Conservation (phyloP, 768 basidiomycete genomes). For the Infundibulicybe gibba region DNA sequence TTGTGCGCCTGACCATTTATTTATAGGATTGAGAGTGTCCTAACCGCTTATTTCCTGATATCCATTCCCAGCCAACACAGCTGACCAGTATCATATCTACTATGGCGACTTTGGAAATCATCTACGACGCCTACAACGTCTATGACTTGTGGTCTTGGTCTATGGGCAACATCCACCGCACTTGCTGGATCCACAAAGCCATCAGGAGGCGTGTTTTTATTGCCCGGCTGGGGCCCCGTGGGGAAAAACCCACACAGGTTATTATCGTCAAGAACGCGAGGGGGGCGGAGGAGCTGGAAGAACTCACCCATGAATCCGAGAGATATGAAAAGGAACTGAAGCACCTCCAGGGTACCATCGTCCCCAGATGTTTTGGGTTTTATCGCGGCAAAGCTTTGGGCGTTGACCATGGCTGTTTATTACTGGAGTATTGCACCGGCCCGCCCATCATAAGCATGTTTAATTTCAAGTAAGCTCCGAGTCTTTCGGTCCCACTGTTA, state of each 20-base stretch:
- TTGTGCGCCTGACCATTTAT: no score
- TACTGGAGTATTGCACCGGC: slow-evolving; percentile 34
- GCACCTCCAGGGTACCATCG: slow-evolving; percentile 30
- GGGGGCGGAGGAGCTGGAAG: slow-evolving; percentile 16
- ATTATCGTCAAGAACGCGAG: slow-evolving; percentile 31
- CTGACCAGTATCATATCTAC: neutral
- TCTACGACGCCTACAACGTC: slow-evolving; percentile 13
- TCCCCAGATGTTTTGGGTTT: slow-evolving; percentile 35
- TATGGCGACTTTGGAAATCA: slow-evolving; percentile 26
- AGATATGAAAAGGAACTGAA: slow-evolving; percentile 28
- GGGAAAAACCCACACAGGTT: slow-evolving; percentile 9
- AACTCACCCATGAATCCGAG: slow-evolving; percentile 25
- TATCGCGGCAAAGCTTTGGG: slow-evolving; percentile 24
- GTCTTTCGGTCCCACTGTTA: neutral
- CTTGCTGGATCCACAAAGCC: slow-evolving; percentile 15
- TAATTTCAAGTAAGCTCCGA: slow-evolving; percentile 18
- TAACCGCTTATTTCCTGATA: no score
- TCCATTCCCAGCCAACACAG: neutral
- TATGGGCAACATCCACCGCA: slow-evolving; percentile 12
- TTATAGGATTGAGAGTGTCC: no score
- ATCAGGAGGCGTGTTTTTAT: slow-evolving; percentile 15
- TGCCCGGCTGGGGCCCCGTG: slow-evolving; percentile 16
- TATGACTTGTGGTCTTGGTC: slow-evolving; percentile 25
- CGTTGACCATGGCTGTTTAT: slow-evolving; percentile 23
- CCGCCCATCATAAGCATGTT: slow-evolving; percentile 4